phyloP scores from a whole-genome alignment of 1,139 yeast species.

The Fermentozyma sake region DNA sequence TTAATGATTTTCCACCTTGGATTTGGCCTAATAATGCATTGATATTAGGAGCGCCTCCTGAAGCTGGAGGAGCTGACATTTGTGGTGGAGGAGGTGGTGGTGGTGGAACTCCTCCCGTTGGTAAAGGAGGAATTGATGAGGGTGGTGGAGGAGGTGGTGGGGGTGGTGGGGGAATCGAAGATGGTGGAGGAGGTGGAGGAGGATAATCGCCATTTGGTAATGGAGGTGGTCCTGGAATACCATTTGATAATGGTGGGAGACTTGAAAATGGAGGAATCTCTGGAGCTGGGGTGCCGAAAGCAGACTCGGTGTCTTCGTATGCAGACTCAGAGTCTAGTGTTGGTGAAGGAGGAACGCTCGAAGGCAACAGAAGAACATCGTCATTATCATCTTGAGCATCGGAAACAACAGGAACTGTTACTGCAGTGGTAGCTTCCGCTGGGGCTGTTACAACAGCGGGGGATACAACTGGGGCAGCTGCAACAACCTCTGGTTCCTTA shows the following conservation, averaged over 20 bases:
- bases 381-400: too few relatives aligned
- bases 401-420: too few relatives aligned
- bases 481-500: neutral
- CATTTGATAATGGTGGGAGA: conserved; percentile 6
- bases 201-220: conserved; percentile 3
- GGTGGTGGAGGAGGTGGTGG: conserved; percentile 16
- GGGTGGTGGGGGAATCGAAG: conserved; percentile 8
- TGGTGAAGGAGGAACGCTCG: conserved; percentile 6
- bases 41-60: conserved; percentile 33
- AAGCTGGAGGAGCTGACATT: conserved; percentile 14
- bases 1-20: conserved; percentile 47
- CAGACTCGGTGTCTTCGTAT: conserved; percentile 4
- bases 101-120: conserved; percentile 15
- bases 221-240: conserved; percentile 6
- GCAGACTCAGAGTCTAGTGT: too few relatives aligned
- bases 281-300: conserved; percentile 4
- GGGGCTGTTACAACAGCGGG: neutral
- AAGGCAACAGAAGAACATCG: conserved; percentile 2
- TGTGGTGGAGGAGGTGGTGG: conserved; percentile 16
- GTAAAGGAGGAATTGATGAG: conserved; percentile 19
- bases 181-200: conserved; percentile 4
- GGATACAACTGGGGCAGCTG: conserved; percentile 1
- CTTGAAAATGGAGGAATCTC: conserved; percentile 11
- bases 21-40: conserved; percentile 53
- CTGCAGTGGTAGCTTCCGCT: conserved; percentile 1